Percentiles rank a stretch among this genome's conserved stretches.
Conservation (phyloP, 2,329 filamentous ascomycete species). For the Nemania serpens region DNA sequence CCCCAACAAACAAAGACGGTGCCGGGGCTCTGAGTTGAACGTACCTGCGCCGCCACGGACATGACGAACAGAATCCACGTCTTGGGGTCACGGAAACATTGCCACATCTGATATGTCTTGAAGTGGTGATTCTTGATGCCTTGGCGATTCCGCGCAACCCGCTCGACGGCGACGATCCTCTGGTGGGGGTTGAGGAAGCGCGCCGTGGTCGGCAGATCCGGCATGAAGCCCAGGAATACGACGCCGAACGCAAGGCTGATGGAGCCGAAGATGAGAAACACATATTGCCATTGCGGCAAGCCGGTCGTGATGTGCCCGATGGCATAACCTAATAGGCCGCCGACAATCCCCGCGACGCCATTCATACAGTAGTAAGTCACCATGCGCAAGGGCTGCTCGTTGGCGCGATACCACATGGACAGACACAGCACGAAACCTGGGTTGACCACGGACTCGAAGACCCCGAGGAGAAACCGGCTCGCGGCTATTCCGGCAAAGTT, state of each 20-base stretch:
- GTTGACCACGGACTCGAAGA: slow-evolving; percentile 38
- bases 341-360: slow-evolving; percentile 37
- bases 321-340: slow-evolving; percentile 39
- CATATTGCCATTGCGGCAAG: slow-evolving; percentile 39
- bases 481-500: slow-evolving; percentile 37
- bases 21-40: neutral
- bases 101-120: slow-evolving; percentile 52
- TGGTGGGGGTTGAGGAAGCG: slow-evolving; percentile 34
- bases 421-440: slow-evolving; percentile 37
- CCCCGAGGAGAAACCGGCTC: slow-evolving; percentile 37
- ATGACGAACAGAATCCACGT: slow-evolving; percentile 62
- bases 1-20: neutral
- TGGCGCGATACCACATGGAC: slow-evolving; percentile 36
- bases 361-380: slow-evolving; percentile 39
- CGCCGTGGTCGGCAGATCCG: slow-evolving; percentile 37
- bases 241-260: slow-evolving; percentile 35
- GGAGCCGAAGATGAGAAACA: slow-evolving; percentile 39
- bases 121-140: slow-evolving; percentile 46
- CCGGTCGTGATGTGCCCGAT: slow-evolving; percentile 39
- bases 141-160: slow-evolving; percentile 36
- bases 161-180: slow-evolving; percentile 36
- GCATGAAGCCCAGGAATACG: slow-evolving; percentile 35
- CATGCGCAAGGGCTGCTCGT: slow-evolving; percentile 38
- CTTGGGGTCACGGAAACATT: slow-evolving; percentile 56
- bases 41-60: slow-evolving; percentile 54